Percentiles rank a stretch among this genome's conserved stretches.
These are phyloP conservation scores for Pascua sp. DNA, from an alignment of 1,284 basidiomycete genomes.

Conservation along the genomic window DNA sequence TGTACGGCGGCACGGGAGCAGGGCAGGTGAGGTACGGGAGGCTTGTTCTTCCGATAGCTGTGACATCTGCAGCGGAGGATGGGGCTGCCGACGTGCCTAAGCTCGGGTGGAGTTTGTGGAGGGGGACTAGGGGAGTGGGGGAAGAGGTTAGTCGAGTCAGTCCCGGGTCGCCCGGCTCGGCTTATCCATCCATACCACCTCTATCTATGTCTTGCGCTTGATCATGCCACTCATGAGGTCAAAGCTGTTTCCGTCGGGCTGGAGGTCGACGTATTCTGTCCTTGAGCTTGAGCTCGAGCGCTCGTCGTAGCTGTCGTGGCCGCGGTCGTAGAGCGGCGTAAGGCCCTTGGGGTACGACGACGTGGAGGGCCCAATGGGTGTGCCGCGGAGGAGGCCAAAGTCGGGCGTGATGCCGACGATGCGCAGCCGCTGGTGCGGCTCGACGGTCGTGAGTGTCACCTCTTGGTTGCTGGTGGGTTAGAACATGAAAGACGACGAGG, in stretches of 20 bases:
- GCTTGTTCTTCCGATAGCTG: slow-evolving; percentile 37
- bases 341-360: slow-evolving; percentile 32
- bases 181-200: too few relatives aligned
- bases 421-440: slow-evolving; percentile 66
- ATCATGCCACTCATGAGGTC: slow-evolving; percentile 92
- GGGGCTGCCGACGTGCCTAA: slow-evolving; percentile 36
- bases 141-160: too few relatives aligned
- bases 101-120: slow-evolving; percentile 20
- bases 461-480: slow-evolving; percentile 65
- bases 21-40: background rate
- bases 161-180: too few relatives aligned
- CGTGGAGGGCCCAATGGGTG: slow-evolving; percentile 55
- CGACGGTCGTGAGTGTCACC: slow-evolving; percentile 73
- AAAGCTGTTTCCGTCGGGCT: slow-evolving; percentile 96
- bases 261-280: slow-evolving; percentile 57
- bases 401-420: slow-evolving; percentile 85
- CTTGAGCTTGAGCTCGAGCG: background rate
- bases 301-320: slow-evolving; percentile 21
- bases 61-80: slow-evolving; percentile 32
- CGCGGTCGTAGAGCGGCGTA: slow-evolving; percentile 38
- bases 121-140: background rate
- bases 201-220: slow-evolving; percentile 55
- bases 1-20: background rate
- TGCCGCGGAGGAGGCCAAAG: slow-evolving; percentile 78
- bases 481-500: background rate